Evolutionary conservation across 2,329 filamentous ascomycete species (phyloP), one percentile per base, ranked within the genome.

Genomic region (Aspergillus pseudonomiae): DNA sequence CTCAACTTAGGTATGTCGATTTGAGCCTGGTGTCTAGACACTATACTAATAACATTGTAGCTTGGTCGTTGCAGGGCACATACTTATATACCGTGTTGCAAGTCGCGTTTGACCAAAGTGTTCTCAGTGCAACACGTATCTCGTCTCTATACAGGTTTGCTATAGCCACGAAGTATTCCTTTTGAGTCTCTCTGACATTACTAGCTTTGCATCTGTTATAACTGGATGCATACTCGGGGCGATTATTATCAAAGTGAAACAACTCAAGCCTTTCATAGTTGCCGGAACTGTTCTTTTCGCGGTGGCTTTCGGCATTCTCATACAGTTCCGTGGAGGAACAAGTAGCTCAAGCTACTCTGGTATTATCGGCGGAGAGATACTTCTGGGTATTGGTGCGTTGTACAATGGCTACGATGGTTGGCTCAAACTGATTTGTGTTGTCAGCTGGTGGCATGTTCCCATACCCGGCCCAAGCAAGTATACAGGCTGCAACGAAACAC

Each of bases 231-330:
- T 86, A 53, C 78, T 88, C 19, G 87, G 88, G 6, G 70, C 87
- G 14, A 73, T 89, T 36, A 83, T 90, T 45, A 84, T 81, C 77
- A 82, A 80, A 60, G 80, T 88, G 28, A 84, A 86, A 59, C 85
- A 84, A 28, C 82, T 89, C 71, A 90, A 90, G 71, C 73, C 80
- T n/a, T 88, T 90, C 73, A 89, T 90, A 70, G 75, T 90, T 45
- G 76, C 77, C 32, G 88, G 88, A 39, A 89, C 86, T 1, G 75
- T 79, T 10, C 79, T 90, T 2, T 90, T 88, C 78, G 80, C 88
- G 70, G 85, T 88, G n/a, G 87, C 88, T 0, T 90, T 89, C 66
- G 88, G 88, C 11, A 80, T 90, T 1, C 79, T 90, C 21, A 89
- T 90, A 70, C 81, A 82, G 67, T 90, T 81, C 79, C 86, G 88